Base-by-base conservation (phyloP, 1,139 yeast species). In the Debaryomycetaceae sp. region DNA sequence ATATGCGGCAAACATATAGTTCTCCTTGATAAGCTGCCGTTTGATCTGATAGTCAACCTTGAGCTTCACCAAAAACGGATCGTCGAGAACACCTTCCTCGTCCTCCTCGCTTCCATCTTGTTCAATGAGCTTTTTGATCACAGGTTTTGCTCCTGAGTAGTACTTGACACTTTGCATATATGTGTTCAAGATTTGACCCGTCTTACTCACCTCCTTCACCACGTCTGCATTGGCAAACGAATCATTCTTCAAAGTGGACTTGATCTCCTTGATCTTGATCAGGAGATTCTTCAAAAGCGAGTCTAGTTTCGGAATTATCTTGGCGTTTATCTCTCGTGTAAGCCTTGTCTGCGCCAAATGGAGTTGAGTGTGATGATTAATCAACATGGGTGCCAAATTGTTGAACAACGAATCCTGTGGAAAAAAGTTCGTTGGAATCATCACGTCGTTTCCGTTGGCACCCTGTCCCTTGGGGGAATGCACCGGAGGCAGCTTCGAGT, bases 391-490 rank as follows among this genome's bases (percentile, higher is more conserved):
- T 7, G 76, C 68, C 37, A 70, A 53, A 42, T 63, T 65, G 40
- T 61, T 63, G 53, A 67, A 66, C 37, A 69, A 47, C 1, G 75
- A 65, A 47, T 67, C 58, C 2, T 62, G 62, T 1, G 78, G 76
- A 53, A 76, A 65, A 51, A 79, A 81, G 5, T 75, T 65, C 11
- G 78, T 75, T 11, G 78, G 77, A 41, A 73, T 65, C 43, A 56
- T 56, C 40, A 73, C 65, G 29, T 72, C 75, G 39, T 53, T 54
- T 24, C 35, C 34, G 33, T 43, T 40, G 33, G 41, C 24, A 5
- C 34, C 29, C 7, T 34, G n/a, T 5, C 23, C 24, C 42, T 27
- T 13, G 23, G 27, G 38, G 11, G 31, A 27, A 2, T 8, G 33
- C n/a, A 11, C 24, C 5, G 34, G 37, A 5, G 42, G 11, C 7